Percentiles rank a stretch among this genome's conserved stretches.
These are phyloP conservation scores for Forsythia viridissima DNA, from an alignment of 257 asterid genomes.

Conservation along the genomic window DNA sequence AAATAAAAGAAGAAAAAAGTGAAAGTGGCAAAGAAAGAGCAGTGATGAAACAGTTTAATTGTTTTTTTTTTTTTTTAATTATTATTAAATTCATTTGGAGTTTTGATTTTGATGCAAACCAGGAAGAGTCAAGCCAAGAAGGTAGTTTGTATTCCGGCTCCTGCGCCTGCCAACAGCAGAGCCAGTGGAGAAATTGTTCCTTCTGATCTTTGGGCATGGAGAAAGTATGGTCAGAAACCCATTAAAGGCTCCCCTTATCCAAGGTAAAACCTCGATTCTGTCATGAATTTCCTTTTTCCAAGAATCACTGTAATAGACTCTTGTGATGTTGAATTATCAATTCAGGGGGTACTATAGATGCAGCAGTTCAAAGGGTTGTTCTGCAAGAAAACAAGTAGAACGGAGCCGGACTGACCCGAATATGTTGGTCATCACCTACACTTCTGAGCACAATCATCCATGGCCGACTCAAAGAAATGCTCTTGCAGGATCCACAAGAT, in stretches of 20 bases:
- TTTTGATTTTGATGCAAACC: slow-evolving; percentile 33
- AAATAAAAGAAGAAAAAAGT: not conserved
- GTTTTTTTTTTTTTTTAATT: too few species aligned
- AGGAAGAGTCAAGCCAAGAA: slow-evolving; percentile 91
- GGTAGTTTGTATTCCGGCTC: slow-evolving; percentile 86
- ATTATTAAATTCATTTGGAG: not conserved
- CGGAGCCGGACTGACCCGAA: slow-evolving; percentile 89
- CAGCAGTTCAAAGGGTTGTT: slow-evolving; percentile 94
- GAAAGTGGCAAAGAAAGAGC: too few species aligned
- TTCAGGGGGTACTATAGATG: slow-evolving; percentile 89
- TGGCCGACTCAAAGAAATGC: slow-evolving; percentile 96
- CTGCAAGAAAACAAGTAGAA: slow-evolving; percentile 92
- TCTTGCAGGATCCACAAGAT: slow-evolving; percentile 82
- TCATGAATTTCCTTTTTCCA: too few species aligned
- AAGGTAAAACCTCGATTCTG: slow-evolving; percentile 39
- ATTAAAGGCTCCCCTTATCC: slow-evolving; percentile 92
- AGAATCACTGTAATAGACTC: too few species aligned
- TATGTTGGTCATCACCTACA: slow-evolving; percentile 86
- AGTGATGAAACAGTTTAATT: too few species aligned
- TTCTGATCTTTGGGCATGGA: slow-evolving; percentile 91
- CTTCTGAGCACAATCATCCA: slow-evolving; percentile 91
- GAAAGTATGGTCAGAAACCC: slow-evolving; percentile 90
- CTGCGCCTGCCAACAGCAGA: slow-evolving; percentile 73
- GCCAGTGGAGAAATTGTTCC: slow-evolving; percentile 78
- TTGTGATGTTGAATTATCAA: not conserved